These are phyloP conservation scores for Millerago galiae DNA, from an alignment of 805 yeast species.

Conservation along the genomic window DNA sequence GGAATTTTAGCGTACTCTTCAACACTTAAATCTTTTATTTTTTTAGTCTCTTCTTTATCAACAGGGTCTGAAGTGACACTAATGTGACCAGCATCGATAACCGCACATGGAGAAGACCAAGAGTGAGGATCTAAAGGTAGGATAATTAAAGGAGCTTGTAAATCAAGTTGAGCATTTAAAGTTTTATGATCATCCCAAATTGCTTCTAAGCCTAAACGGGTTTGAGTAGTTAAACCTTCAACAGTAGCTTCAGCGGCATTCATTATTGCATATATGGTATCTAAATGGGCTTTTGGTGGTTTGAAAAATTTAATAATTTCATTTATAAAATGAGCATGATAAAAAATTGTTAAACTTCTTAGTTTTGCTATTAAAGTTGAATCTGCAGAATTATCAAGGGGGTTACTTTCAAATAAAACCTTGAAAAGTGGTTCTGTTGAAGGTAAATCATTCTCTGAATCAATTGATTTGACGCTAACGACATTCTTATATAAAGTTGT, in stretches of 20 bases:
- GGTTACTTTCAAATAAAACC: conserved; percentile 77
- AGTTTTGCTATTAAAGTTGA: conserved; percentile 66
- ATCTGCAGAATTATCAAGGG: conserved; percentile 79
- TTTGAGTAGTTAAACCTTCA: conserved; percentile 84
- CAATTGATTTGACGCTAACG: conserved; percentile 71
- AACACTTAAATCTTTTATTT: conserved; percentile 54
- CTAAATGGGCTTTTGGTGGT: conserved; percentile 80
- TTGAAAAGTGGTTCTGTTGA: conserved; percentile 65
- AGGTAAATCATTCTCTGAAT: conserved; percentile 30
- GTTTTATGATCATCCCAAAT: conserved; percentile 95
- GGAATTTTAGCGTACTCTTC: conserved; percentile 63
- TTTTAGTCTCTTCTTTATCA: conserved; percentile 58
- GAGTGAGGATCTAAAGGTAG: conserved; percentile 75
- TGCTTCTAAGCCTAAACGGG: conserved; percentile 86
- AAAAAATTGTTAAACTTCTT: conserved; percentile 83
- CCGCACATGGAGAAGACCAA: conserved; percentile 82
- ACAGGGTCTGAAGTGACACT: conserved; percentile 77
- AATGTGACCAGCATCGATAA: conserved; percentile 94
- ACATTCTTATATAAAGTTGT: conserved; percentile 78
- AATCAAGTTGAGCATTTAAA: conserved; percentile 72
- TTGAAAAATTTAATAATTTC: conserved; percentile 69
- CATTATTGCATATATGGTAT: conserved; percentile 85
- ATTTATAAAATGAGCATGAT: conserved; percentile 79
- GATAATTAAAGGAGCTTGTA: conserved; percentile 89
- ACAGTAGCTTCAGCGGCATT: conserved; percentile 93